Conservation (phyloP, 1,284 basidiomycete species). For the Sutorius eximius region DNA sequence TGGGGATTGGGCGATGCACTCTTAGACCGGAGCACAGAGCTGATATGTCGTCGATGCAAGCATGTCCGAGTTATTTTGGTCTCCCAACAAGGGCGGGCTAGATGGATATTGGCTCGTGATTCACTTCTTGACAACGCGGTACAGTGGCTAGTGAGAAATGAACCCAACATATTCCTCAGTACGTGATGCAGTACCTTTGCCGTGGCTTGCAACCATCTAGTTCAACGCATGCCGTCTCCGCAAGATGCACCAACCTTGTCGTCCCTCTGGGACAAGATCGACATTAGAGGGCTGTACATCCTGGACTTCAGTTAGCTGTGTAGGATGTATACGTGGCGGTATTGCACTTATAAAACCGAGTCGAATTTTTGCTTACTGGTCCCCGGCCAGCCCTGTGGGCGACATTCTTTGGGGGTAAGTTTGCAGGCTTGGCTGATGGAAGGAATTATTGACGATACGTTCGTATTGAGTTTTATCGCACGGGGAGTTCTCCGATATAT, state of each 20-base stretch:
- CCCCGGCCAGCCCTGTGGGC: slow-evolving; percentile 59
- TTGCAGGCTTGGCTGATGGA: background rate
- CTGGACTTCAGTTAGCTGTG: slow-evolving; percentile 61
- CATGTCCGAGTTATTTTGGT: background rate
- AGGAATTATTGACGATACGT: background rate
- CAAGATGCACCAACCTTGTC: slow-evolving; percentile 1
- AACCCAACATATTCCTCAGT: background rate
- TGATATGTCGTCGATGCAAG: background rate
- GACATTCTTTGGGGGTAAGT: slow-evolving; percentile 54
- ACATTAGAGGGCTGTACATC: slow-evolving; percentile 21
- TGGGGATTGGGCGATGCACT: slow-evolving; percentile 48
- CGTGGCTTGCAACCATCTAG: background rate
- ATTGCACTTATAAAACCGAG: background rate
- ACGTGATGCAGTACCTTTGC: too few species aligned
- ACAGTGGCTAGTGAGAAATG: slow-evolving; percentile 1
- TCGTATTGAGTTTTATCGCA: slow-evolving; percentile 53
- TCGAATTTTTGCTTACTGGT: background rate
- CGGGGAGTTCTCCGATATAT: slow-evolving; percentile 52
- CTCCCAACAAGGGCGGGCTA: background rate
- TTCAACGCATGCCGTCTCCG: background rate
- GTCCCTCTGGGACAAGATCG: background rate
- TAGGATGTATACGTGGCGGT: slow-evolving; percentile 65
- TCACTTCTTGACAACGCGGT: background rate
- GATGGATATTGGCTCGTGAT: background rate
- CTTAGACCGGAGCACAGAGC: slow-evolving; percentile 18